Base-by-base conservation (phyloP, 192 early-diverging fungal species). In the Mortierella antarctica region DNA sequence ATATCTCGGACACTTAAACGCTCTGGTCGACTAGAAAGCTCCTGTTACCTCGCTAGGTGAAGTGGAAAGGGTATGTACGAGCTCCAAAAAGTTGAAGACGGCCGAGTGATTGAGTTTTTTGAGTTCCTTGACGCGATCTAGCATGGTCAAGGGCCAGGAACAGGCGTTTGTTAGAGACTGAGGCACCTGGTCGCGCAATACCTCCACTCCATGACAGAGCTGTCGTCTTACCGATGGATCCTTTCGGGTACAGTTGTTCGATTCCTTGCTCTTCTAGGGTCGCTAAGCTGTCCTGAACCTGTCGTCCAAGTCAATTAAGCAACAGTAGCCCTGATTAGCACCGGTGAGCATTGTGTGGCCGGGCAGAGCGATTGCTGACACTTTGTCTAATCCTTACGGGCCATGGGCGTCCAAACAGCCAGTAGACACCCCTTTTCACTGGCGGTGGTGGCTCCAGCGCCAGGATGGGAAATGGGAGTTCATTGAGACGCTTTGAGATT, bases 361-460 rank as follows among this genome's bases (percentile, higher is more conserved):
- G 31, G 31, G 31, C 31, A 31, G 31, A 31, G 31, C 3, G 31
- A 31, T 31, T 31, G 31, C 31, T 31, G 31, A 3, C 3, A 31
- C 31, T 57, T 11, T 23, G 21, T 46, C 31, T 20, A 4, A 49
- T 57, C 55, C 54, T 73, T 86, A 91, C 92, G 53, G 86, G 89
- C 91, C 91, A 94, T 49, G 78, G 54, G n/a, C 88, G 89, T n/a
- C 89, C 90, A 89, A 94, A 94, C 39, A 87, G 70, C 48, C 78
- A 70, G 57, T 92, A 94, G 1, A 75, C 69, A 40, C 88, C 90
- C 9, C 83, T 77, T 5, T 78, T 57, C 17, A 88, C 84, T 5
- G 88, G 86, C 58, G 84, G 83, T 49, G 88, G 85, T 41, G 92
- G 91, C 39, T 87, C 84, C 10, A 91, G 89, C 42, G 85, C 87